Evolutionary conservation across 2,329 filamentous ascomycete genomes (phyloP).

Genomic region (Berkeleyomyces rouxiae): DNA sequence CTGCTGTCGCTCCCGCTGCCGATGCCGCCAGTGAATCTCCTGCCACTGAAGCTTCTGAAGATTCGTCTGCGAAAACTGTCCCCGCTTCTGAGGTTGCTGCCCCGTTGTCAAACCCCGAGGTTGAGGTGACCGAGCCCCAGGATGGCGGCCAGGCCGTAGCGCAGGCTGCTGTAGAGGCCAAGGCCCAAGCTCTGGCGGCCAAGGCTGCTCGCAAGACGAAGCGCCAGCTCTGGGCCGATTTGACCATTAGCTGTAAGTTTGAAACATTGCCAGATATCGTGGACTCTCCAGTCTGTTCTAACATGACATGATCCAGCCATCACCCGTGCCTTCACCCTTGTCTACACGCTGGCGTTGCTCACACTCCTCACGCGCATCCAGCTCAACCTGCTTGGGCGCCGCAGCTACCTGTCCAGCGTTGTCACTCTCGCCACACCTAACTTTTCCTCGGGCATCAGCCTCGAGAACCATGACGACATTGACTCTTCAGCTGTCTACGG

Average conservation of each 20-base stretch:
- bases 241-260: slow-evolving; percentile 78
- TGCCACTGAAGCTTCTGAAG: not conserved
- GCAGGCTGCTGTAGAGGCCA: slow-evolving; percentile 8
- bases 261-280: not conserved
- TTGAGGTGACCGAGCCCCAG: slow-evolving; percentile 20
- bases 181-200: slow-evolving; percentile 14
- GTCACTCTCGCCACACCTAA: slow-evolving; percentile 71
- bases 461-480: slow-evolving; percentile 89
- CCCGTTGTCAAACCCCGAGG: not conserved
- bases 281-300: not conserved
- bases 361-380: slow-evolving; percentile 88
- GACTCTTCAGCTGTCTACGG: slow-evolving; percentile 67
- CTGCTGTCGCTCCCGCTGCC: not conserved
- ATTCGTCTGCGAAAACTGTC: not conserved
- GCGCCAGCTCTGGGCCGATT: slow-evolving; percentile 88
- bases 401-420: slow-evolving; percentile 91
- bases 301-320: slow-evolving; percentile 42
- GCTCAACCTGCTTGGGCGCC: slow-evolving; percentile 85
- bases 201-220: slow-evolving; percentile 51
- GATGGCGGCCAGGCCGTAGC: slow-evolving; percentile 22
- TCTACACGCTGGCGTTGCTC: slow-evolving; percentile 80
- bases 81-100: not conserved
- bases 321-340: slow-evolving; percentile 73
- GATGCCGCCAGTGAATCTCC: not conserved
- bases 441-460: slow-evolving; percentile 59